Evolutionary conservation across 2,329 filamentous ascomycete species (phyloP), one percentile per base, ranked within the genome.

Genomic region (Aspergillus fischeri): DNA sequence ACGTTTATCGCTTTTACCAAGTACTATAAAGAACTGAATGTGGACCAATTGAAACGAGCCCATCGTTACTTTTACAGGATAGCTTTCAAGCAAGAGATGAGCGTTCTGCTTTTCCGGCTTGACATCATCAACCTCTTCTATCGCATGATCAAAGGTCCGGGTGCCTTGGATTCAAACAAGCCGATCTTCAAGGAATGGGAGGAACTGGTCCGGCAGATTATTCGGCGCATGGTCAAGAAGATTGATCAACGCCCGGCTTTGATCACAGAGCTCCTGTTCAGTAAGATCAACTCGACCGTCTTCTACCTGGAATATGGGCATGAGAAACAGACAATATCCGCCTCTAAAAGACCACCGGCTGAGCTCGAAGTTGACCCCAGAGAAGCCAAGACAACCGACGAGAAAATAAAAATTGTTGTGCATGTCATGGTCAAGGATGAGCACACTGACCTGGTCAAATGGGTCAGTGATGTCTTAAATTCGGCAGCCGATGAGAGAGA

Each of bases 21-120:
- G 49, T 93, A 86, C 75, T 97, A 96, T 75, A 82, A 81, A 44
- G 94, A 99, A 62, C 81, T 99, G 10, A 83, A 86, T 53, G 80
- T 86, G 2, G 81, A 86, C 41, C 94, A 99, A 70, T 79, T 97
- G 41, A 97, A 97, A 77, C 86, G 94, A 5, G 88, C 88, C 11
- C 94, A 97, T 75, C 88, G 94, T 6, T 99, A 93, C 73, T 92
- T 99, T 68, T 95, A 97, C 69, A 88, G 93, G 0, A 82, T 96
- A 10, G 92, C 92, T 0, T 97, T 97, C 80, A 99, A 97, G 76
- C 90, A 96, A 73, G 91, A 97, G 49, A 87, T 94, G 78, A 87
- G 87, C 56, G 87, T 97, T 24, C 84, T 97, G 77, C 81, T 99
- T 1, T 97, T 92, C 75, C 86, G 93, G 9, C 84, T 96, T 4